Percentiles rank a stretch among this genome's conserved stretches.
Conservation (phyloP, 176 grass and related monocot genomes). For the Zoysia pacifica region DNA sequence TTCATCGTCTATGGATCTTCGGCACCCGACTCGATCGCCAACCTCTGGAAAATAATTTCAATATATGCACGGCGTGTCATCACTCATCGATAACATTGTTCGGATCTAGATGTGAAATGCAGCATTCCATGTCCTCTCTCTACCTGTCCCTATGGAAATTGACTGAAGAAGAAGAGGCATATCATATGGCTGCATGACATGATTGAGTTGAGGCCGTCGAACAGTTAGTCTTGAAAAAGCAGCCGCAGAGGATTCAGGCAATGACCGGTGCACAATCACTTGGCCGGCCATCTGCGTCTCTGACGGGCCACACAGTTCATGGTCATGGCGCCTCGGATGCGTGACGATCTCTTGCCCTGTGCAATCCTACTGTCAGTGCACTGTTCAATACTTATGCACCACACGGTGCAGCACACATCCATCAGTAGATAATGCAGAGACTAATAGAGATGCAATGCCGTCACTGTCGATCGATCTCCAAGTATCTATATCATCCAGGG, state of each 20-base stretch:
- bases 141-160: background rate
- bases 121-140: background rate
- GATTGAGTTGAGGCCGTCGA: constrained; percentile 27
- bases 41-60: no score
- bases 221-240: constrained; percentile 39
- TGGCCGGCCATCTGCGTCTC: background rate
- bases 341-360: background rate
- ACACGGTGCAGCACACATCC: background rate
- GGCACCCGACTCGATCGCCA: no score
- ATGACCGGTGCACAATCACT: constrained; percentile 29
- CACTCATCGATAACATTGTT: no score
- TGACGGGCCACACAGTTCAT: constrained; percentile 31
- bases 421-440: background rate
- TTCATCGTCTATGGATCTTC: no score
- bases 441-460: background rate
- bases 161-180: constrained; percentile 13
- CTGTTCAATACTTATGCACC: background rate
- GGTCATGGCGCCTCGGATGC: constrained; percentile 30
- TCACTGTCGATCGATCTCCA: background rate
- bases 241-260: constrained; percentile 39
- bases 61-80: no score
- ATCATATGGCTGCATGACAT: background rate
- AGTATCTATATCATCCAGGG: background rate
- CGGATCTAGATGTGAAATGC: background rate
- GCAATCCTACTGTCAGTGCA: background rate